Evolutionary conservation across 257 asterid genomes (phyloP).

Genomic region (Capsicum baccatum): DNA sequence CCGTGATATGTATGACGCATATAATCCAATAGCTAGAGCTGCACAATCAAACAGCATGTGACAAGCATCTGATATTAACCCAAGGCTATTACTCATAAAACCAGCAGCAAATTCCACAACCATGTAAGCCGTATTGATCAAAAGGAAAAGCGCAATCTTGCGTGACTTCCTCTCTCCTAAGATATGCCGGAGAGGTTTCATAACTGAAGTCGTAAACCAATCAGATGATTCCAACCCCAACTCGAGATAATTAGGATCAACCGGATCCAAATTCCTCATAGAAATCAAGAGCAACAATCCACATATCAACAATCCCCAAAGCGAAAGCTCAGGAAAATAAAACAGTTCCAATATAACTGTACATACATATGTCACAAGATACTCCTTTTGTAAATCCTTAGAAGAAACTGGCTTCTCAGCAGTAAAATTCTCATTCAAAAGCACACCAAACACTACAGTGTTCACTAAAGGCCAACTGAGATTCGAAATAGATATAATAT

Average conservation of each 20-base stretch:
- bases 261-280: conserved; percentile 66
- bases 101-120: conserved; percentile 91
- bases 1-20: conserved; percentile 92
- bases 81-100: conserved; percentile 97
- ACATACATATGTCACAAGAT: conserved; percentile 69
- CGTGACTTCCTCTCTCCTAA: conserved; percentile 89
- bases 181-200: conserved; percentile 85
- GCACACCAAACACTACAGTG: conserved; percentile 89
- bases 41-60: conserved; percentile 99
- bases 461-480: conserved; percentile 90
- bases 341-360: conserved; percentile 80
- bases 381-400: conserved; percentile 72
- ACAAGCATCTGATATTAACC: conserved; percentile 97
- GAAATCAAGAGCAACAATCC: conserved; percentile 83
- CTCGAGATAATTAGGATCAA: conserved; percentile 55
- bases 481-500: conserved; percentile 56
- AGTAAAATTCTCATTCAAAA: conserved; percentile 80
- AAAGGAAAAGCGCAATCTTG: conserved; percentile 83
- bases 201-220: conserved; percentile 51
- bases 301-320: conserved; percentile 86
- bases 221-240: conserved; percentile 72
- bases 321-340: conserved; percentile 79
- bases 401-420: conserved; percentile 63
- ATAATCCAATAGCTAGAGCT: conserved; percentile 91
- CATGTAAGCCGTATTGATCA: conserved; percentile 94